These are phyloP conservation scores for Peronosclerospora sorghi DNA, from an alignment of 352 stramenopile species.

Conservation along the genomic window DNA sequence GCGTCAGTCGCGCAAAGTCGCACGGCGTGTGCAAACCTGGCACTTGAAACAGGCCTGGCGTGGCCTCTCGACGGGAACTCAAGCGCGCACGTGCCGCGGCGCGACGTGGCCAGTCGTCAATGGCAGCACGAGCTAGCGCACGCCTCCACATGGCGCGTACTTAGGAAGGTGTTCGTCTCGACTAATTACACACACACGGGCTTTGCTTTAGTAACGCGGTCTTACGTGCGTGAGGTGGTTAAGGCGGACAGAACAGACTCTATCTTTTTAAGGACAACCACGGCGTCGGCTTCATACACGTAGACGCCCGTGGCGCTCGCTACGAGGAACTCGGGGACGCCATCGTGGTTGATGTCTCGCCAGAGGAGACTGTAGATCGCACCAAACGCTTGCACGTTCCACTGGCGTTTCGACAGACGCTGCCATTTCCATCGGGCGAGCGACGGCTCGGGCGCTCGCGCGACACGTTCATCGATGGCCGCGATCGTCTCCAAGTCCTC, in stretches of 20 bases:
- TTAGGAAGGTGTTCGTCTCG: too few relatives aligned
- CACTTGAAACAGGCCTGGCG: constrained; percentile 60
- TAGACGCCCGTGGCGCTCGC: constrained; percentile 60
- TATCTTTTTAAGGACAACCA: constrained; percentile 26
- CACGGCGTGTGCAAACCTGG: constrained; percentile 40
- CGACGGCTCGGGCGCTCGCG: background rate
- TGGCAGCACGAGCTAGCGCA: constrained; percentile 4
- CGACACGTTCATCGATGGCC: background rate
- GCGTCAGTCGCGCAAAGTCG: constrained; percentile 54
- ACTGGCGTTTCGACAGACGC: constrained; percentile 15
- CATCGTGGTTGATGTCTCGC: constrained; percentile 56
- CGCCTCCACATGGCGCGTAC: too few relatives aligned
- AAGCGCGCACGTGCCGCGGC: constrained; percentile 1
- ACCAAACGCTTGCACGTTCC: constrained; percentile 48
- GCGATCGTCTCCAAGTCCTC: constrained; percentile 7
- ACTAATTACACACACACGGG: too few relatives aligned
- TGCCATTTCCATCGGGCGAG: constrained; percentile 23
- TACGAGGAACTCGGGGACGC: constrained; percentile 47
- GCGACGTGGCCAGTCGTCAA: too few relatives aligned
- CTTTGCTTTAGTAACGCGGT: too few relatives aligned
- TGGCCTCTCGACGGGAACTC: constrained; percentile 5
- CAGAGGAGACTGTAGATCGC: constrained; percentile 63
- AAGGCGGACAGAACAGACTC: constrained; percentile 16
- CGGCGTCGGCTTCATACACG: constrained; percentile 43
- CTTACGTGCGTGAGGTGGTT: background rate